Percentiles rank a stretch among this genome's conserved stretches.
phyloP scores from a whole-genome alignment of 805 yeast species.

The Yarrowia sp. region DNA sequence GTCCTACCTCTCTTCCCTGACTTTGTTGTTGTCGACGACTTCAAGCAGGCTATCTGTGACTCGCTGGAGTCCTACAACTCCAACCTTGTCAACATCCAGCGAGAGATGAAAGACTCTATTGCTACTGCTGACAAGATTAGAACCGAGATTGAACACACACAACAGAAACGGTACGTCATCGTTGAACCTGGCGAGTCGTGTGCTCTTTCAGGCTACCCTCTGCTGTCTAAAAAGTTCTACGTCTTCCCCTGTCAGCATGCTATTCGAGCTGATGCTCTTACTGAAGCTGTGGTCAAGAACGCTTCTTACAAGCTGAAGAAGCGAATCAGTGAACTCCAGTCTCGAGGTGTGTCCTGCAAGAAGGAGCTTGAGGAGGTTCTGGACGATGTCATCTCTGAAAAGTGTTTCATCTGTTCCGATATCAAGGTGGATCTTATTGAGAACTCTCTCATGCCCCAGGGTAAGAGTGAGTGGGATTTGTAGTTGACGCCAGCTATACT shows the following conservation, averaged over 20 bases:
- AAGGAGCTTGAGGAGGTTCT: conserved; percentile 41
- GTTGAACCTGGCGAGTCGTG: conserved; percentile 89
- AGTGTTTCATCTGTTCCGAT: conserved; percentile 84
- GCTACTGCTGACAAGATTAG: conserved; percentile 64
- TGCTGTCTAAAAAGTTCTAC: conserved; percentile 74
- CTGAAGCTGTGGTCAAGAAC: conserved; percentile 63
- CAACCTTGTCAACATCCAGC: conserved; percentile 56
- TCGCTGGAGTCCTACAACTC: conserved; percentile 78
- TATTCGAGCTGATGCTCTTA: conserved; percentile 88
- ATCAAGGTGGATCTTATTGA: conserved; percentile 75
- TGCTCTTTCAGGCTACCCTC: conserved; percentile 68
- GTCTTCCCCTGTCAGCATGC: conserved; percentile 91
- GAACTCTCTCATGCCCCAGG: conserved; percentile 56
- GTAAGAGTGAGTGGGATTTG: conserved; percentile 31
- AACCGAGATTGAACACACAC: conserved; percentile 56
- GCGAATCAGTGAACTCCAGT: conserved; percentile 62
- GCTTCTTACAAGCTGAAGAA: conserved; percentile 73
- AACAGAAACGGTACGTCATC: conserved; percentile 61
- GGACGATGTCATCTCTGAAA: conserved; percentile 65
- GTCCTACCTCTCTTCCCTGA: conserved; percentile 85
- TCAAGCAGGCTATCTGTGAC: conserved; percentile 81
- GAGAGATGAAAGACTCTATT: conserved; percentile 80
- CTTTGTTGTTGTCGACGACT: conserved; percentile 76
- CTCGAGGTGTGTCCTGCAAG: conserved; percentile 44
- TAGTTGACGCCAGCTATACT: neutral